Evolutionary conservation across 1,284 basidiomycete genomes (phyloP), one percentile per base, ranked within the genome.

Genomic region (Malassezia cuniculi): DNA sequence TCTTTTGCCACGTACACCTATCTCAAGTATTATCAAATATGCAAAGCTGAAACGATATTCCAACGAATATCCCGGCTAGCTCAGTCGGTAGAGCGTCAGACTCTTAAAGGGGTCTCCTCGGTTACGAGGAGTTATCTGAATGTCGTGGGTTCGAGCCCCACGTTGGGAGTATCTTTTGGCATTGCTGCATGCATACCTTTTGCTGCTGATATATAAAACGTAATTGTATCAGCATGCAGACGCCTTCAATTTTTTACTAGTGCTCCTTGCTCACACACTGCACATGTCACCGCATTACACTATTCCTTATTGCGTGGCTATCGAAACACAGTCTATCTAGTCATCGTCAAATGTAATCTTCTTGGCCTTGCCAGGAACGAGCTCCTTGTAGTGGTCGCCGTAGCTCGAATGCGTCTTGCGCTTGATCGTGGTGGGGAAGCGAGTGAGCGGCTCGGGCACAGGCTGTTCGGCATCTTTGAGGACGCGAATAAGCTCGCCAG

Each of bases 371-470:
- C 78, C 78, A 11, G 80, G 78, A 29, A 77, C 75, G 9, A 68
- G 47, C 47, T 69, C 69, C 41, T 62, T 63, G 51, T 59, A 69
- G 45, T 69, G 67, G 34, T 68, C 65, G 18, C 69, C 67, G 41
- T 69, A 69, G 34, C 76, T 80, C 34, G 80, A 71, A 54, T 87
- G 85, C 44, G 80, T 78, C 74, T 82, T 89, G 74, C 94, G 94
- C 74, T 93, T 93, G 72, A 95, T 89, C 34, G 86, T 58, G 9
- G 86, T 85, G 24, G 89, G 86, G 75, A 95, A 95, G 64, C 81
- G 81, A 58, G 80, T 77, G 70, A 94, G 73, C 17, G 72, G 79
- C 59, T 82, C 78, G 33, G 80, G 78, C n/a, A 71, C 69, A 19
- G 70, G 69, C 30, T 72, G 86, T 16, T 82, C 84, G 20, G 82